Base-by-base conservation (phyloP, 2,329 filamentous ascomycete species). In the Tolypocladium guangdongense region DNA sequence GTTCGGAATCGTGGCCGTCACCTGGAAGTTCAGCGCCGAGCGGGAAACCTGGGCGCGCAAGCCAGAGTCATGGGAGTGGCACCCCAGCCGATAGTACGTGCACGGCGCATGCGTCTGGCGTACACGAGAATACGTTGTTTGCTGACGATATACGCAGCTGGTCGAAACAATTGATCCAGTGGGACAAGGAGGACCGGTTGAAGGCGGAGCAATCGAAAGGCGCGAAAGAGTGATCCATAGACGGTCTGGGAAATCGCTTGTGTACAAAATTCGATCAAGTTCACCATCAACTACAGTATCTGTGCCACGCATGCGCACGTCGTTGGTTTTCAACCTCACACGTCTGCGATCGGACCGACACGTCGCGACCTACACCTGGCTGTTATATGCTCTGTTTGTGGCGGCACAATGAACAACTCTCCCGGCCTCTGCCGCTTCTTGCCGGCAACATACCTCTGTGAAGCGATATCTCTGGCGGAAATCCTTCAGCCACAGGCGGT, bases 51-150 rank as follows among this genome's bases (percentile, higher is more conserved):
- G 88, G 64, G 78, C 84, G 61, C 83, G 78, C 70, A 89, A 90
- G 77, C 89, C 89, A 37, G 84, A 89, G 71, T 77, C 81, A 54
- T 82, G 82, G 63, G 76, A 86, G 65, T 93, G 91, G 79, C 90
- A 86, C 71, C 88, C 88, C 49, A 93, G 88, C 74, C 81, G 89
- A 82, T 83, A 86, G 88, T 92, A 78, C 64, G 86, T 80, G 10
- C 43, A 5, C 30, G 22, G 30, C n/a, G 7, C 18, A 37, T 49
- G 27, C 10, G 2, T 12, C 41, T 14, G 5, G 11, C n/a, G 30
- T 20, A 5, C 32, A 24, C 22, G n/a, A 20, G 43, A 43, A 18
- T 18, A 5, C 32, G 48, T 27, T 12, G 41, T 49, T 55, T 45
- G 58, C 47, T 47, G 8, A 41, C 36, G n/a, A 20, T 32, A 22